These are phyloP conservation scores for Medicago lupulina DNA, from an alignment of 306 rosid genomes.

Conservation along the genomic window DNA sequence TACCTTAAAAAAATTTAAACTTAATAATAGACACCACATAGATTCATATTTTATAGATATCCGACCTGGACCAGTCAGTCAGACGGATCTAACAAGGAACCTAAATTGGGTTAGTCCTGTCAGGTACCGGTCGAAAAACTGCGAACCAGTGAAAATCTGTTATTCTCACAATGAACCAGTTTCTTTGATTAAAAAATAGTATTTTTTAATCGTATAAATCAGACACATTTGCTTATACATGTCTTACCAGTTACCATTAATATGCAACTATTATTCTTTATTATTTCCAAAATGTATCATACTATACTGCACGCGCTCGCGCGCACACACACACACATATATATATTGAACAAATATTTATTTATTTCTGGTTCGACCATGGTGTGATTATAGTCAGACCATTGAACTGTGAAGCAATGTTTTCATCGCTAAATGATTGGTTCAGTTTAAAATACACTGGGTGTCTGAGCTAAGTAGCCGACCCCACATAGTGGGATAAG, in stretches of 20 bases:
- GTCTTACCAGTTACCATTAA: not conserved
- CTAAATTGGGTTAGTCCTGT: not conserved
- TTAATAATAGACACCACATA: not conserved
- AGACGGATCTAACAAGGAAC: not conserved
- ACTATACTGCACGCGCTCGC: too few relatives aligned
- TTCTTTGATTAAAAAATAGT: not conserved
- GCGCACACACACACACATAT: too few relatives aligned
- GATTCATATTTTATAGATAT: too few relatives aligned
- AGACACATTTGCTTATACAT: not conserved
- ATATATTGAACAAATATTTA: too few relatives aligned
- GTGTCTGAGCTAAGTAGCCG: too few relatives aligned
- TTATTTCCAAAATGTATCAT: not conserved
- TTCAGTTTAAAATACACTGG: too few relatives aligned
- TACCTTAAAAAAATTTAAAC: slow-evolving; percentile 8
- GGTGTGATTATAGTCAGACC: not conserved
- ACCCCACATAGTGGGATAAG: too few relatives aligned
- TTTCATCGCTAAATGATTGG: too few relatives aligned
- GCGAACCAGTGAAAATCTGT: not conserved
- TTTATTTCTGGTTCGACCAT: not conserved
- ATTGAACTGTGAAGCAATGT: not conserved
- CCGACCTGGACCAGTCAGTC: not conserved
- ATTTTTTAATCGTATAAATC: not conserved
- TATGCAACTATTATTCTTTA: not conserved
- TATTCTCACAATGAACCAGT: not conserved
- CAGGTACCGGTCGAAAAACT: not conserved